Evolutionary conservation across 1,284 basidiomycete species (phyloP).

Genomic region (Apiotrichum mycotoxinovorans): DNA sequence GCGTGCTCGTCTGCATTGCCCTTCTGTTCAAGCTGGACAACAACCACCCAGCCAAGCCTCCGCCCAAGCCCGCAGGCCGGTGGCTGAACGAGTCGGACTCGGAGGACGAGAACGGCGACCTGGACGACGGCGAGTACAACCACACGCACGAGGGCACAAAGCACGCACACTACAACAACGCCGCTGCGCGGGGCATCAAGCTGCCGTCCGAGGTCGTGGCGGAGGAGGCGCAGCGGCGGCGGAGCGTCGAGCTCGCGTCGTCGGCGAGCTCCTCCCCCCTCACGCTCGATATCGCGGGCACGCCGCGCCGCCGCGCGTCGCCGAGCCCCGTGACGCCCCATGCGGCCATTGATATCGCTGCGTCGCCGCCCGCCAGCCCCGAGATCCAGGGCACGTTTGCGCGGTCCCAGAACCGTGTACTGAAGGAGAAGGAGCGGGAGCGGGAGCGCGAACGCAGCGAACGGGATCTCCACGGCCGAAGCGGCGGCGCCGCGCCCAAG

Average conservation of each 20-base stretch:
- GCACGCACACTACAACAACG: constrained; percentile 35
- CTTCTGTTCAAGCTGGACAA: background rate
- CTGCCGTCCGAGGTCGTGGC: constrained; percentile 15
- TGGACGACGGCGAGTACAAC: constrained; percentile 38
- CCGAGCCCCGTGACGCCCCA: constrained; percentile 1
- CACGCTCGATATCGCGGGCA: background rate
- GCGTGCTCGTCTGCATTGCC: constrained; percentile 47
- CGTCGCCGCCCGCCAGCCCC: background rate
- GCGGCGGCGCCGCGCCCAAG: background rate
- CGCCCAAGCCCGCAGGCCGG: constrained; percentile 30
- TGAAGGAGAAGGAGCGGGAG: constrained; percentile 4
- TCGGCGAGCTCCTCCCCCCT: background rate
- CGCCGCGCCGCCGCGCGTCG: background rate
- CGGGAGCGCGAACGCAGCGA: background rate
- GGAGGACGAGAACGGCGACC: constrained; percentile 23
- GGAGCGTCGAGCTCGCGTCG: background rate
- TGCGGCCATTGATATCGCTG: constrained; percentile 4
- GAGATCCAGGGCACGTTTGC: background rate
- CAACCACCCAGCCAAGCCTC: background rate
- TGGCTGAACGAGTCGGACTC: constrained; percentile 40
- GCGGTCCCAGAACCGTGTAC: background rate
- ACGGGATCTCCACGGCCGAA: background rate
- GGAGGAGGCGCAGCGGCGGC: constrained; percentile 3
- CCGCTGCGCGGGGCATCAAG: constrained; percentile 16
- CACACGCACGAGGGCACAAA: constrained; percentile 16